Conservation (phyloP, 306 rosid genomes). For the Fragaria iinumae region DNA sequence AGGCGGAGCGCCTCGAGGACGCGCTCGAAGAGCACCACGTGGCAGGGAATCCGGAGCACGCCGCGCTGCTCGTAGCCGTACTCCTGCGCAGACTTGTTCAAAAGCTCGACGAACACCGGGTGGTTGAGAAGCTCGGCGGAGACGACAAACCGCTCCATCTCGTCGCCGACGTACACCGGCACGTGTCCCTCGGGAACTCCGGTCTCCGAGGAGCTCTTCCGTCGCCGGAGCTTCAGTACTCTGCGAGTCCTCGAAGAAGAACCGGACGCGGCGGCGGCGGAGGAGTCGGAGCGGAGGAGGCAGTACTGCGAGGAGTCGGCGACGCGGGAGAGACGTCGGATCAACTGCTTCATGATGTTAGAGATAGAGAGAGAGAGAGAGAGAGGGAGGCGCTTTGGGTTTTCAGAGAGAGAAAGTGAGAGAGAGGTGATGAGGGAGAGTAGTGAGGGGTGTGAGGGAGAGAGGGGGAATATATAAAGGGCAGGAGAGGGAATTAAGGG, state of each 20-base stretch:
- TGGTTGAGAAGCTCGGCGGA: constrained; percentile 77
- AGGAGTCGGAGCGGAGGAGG: constrained; percentile 54
- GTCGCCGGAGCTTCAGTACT: constrained; percentile 19
- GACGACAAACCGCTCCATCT: constrained; percentile 82
- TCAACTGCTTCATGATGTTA: constrained; percentile 65
- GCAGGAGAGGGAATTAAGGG: neutral
- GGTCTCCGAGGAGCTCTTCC: neutral
- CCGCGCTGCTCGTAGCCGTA: constrained; percentile 92
- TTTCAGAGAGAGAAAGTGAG: constrained; percentile 2
- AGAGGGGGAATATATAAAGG: constrained; percentile 26
- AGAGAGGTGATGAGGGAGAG: constrained; percentile 8
- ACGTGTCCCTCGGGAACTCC: constrained; percentile 73
- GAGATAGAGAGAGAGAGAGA: constrained; percentile 2
- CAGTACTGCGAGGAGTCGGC: constrained; percentile 88
- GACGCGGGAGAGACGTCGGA: constrained; percentile 79
- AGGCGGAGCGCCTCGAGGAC: constrained; percentile 68
- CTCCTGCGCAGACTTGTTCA: constrained; percentile 82
- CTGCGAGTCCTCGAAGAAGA: constrained; percentile 28
- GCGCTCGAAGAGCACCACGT: constrained; percentile 74
- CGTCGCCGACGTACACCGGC: constrained; percentile 92
- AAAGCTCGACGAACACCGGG: constrained; percentile 77
- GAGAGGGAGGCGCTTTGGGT: neutral
- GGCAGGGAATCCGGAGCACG: constrained; percentile 81
- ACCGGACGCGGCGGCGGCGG: constrained; percentile 22
- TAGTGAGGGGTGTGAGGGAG: constrained; percentile 23